phyloP scores from a whole-genome alignment of 2,329 filamentous ascomycete genomes.

The Pyrenophora seminiperda region DNA sequence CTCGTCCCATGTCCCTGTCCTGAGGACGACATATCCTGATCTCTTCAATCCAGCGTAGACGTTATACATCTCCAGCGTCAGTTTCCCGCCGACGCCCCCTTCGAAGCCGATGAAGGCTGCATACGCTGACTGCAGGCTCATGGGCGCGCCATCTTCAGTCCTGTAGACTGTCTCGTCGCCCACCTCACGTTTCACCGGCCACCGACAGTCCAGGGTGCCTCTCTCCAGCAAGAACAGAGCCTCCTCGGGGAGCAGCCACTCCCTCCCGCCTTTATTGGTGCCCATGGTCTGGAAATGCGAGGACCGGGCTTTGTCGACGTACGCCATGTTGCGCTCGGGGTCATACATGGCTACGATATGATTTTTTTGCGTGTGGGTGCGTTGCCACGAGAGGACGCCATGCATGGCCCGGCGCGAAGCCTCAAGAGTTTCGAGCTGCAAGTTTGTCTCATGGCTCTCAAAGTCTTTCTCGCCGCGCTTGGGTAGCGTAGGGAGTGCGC shows the following conservation, averaged over 20 bases:
- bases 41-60: conserved; percentile 87
- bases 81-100: conserved; percentile 53
- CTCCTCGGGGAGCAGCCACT: conserved; percentile 92
- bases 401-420: conserved; percentile 87
- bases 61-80: conserved; percentile 79
- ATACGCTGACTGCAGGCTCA: conserved; percentile 91
- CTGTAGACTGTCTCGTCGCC: conserved; percentile 31
- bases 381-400: conserved; percentile 77
- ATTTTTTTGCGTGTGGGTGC: conserved; percentile 72
- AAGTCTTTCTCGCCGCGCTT: conserved; percentile 97
- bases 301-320: conserved; percentile 74
- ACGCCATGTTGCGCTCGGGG: conserved; percentile 62
- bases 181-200: conserved; percentile 60
- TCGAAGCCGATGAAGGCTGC: conserved; percentile 78
- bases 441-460: conserved; percentile 84
- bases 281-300: conserved; percentile 79
- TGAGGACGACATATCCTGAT: conserved; percentile 77
- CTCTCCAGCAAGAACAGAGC: conserved; percentile 87
- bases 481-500: conserved; percentile 65
- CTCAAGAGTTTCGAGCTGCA: conserved; percentile 78
- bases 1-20: conserved; percentile 62
- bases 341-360: conserved; percentile 75
- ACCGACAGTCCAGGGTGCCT: conserved; percentile 85
- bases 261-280: conserved; percentile 54
- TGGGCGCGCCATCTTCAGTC: conserved; percentile 69